Percentiles rank a stretch among this genome's conserved stretches.
phyloP scores from a whole-genome alignment of 116 monocot genomes.

The Zostera marina region DNA sequence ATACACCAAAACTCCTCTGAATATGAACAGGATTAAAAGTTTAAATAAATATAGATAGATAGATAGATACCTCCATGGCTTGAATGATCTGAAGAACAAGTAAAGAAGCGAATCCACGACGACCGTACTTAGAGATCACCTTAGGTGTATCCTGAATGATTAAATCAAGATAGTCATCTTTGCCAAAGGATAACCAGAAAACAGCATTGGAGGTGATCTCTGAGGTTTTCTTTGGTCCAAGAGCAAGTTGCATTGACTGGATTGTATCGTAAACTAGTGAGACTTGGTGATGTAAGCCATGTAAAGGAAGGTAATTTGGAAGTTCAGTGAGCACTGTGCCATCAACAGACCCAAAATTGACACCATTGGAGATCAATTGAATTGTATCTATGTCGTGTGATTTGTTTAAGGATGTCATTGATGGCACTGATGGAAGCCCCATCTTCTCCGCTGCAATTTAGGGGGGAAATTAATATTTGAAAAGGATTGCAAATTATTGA shows the following conservation, averaged over 20 bases:
- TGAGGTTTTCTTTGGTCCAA: slow-evolving; percentile 1
- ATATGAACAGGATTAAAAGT: too few relatives aligned
- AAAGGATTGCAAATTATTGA: too few relatives aligned
- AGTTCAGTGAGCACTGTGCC: slow-evolving; percentile 18
- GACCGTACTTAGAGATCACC: slow-evolving; percentile 23
- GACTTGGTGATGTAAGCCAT: slow-evolving; percentile 26
- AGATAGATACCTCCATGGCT: slow-evolving; percentile 23
- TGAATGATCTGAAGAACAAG: slow-evolving; percentile 30
- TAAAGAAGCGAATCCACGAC: slow-evolving; percentile 18
- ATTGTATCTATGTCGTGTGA: neutral
- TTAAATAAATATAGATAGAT: too few relatives aligned
- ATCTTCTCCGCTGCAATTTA: slow-evolving; percentile 27
- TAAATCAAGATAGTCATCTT: slow-evolving; percentile 26
- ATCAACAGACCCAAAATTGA: slow-evolving; percentile 37
- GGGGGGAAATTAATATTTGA: too few relatives aligned
- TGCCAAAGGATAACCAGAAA: slow-evolving; percentile 41
- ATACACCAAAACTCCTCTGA: neutral
- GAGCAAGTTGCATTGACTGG: slow-evolving; percentile 27
- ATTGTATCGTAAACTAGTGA: slow-evolving; percentile 21
- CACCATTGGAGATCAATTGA: slow-evolving; percentile 5
- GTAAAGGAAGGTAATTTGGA: slow-evolving; percentile 3
- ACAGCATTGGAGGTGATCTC: slow-evolving; percentile 10
- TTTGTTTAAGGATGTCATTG: slow-evolving; percentile 11
- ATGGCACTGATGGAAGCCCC: slow-evolving; percentile 19
- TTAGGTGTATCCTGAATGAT: slow-evolving; percentile 12